Conservation (phyloP, 495 filamentous ascomycete species). For the Glarea lozoyensis region DNA sequence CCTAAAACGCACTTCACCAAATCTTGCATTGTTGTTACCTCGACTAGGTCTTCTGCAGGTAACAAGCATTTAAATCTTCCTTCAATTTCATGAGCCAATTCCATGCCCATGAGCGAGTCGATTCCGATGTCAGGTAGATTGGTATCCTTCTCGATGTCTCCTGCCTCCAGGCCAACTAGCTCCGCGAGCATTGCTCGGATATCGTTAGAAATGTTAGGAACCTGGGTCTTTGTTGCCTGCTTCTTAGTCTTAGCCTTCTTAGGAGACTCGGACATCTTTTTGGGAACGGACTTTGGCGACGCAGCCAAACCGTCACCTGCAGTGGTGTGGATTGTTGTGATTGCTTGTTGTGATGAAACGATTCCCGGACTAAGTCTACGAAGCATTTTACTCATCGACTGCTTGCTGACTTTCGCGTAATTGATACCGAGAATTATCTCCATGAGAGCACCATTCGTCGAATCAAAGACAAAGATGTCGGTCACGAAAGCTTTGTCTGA, state of each 20-base stretch:
- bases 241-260: constrained; percentile 16
- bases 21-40: constrained; percentile 22
- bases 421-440: constrained; percentile 44
- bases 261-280: constrained; percentile 9
- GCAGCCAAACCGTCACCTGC: neutral
- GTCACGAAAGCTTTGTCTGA: constrained; percentile 30
- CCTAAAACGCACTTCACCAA: constrained; percentile 22
- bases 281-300: constrained; percentile 1
- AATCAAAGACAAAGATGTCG: constrained; percentile 45
- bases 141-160: constrained; percentile 30
- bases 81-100: constrained; percentile 43
- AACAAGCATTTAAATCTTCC: constrained; percentile 31
- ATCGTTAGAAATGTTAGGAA: constrained; percentile 19
- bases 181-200: constrained; percentile 28
- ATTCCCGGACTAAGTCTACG: constrained; percentile 12
- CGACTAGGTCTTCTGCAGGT: constrained; percentile 26
- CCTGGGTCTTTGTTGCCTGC: constrained; percentile 15
- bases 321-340: neutral
- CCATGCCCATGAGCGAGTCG: constrained; percentile 48
- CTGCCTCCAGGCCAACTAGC: constrained; percentile 33
- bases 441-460: constrained; percentile 26
- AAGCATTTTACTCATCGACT: constrained; percentile 31
- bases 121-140: constrained; percentile 41
- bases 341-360: constrained; percentile 17
- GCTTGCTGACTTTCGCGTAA: constrained; percentile 35